Base-by-base conservation (phyloP, 495 filamentous ascomycete genomes). In the Oleoguttula mirabilis region DNA sequence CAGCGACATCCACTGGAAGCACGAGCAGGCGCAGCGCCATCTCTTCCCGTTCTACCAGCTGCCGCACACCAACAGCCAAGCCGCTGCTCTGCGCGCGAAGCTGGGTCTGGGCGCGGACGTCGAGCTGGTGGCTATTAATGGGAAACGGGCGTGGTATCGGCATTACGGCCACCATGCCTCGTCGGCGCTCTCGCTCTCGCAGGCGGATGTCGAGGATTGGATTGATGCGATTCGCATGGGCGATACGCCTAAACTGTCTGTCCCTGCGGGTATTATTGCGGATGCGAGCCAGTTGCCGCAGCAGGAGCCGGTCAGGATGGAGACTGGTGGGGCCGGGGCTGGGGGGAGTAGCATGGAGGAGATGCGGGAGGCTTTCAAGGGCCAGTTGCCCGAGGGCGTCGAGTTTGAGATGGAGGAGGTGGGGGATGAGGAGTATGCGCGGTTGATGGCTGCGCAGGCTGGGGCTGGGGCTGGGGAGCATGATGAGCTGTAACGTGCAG, bases 191-290 rank as follows among this genome's bases (percentile, higher is more conserved):
- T 72, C 77, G 17, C 55, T 41, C 83, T 76, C 46, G 68, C 66
- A 10, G 56, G 70, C 68, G 23, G 68, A 69, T 8, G 62, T 96
- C 25, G 85, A 93, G 60, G 65, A 67, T 39, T 96, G 87, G 87
- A 70, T 96, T 47, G 90, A 98, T 58, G 73, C 71, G 2, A 84
- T 95, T 49, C 74, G 82, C 19, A 66, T 98, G 57, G 84, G 87
- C 33, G 92, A 94, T 51, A 80, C 81, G 4, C 59, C 70, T 16
- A 94, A 88, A 69, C 71, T 78, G 59, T 83, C 79, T 65, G 52
- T 96, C 30, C 87, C 88, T 3, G 82, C 80, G 33, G 77, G 73
- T 8, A 48, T 94, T 28, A 61, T 94, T 27, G 41, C 51, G 22
- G 44, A 14, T 0, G 44, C 55, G 21, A 70, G 62, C 19, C 70